Evolutionary conservation across 768 basidiomycete genomes (phyloP).

Genomic region (Lactifluus volemus): DNA sequence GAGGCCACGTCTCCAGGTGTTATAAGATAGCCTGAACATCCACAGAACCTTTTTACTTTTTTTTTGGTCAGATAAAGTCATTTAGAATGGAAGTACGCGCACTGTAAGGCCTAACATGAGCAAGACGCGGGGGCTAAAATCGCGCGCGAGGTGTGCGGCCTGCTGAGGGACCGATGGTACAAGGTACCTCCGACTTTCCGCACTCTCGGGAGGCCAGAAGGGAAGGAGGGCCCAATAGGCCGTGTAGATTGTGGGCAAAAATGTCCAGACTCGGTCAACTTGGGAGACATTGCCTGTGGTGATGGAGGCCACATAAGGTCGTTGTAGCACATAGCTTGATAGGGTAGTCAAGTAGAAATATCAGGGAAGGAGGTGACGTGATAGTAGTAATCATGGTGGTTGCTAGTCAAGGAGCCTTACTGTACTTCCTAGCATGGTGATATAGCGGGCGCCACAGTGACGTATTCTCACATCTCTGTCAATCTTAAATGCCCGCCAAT

Average conservation of each 20-base stretch:
- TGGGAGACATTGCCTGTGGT: constrained; percentile 76
- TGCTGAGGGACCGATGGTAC: constrained; percentile 48
- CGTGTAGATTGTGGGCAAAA: constrained; percentile 75
- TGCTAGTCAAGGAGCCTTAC: too few relatives aligned
- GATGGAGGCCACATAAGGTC: constrained; percentile 52
- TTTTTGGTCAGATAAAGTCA: neutral
- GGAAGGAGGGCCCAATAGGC: constrained; percentile 77
- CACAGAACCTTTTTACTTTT: constrained; percentile 33
- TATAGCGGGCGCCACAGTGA: too few relatives aligned
- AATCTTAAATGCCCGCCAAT: too few relatives aligned
- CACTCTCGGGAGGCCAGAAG: constrained; percentile 31
- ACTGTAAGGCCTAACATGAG: constrained; percentile 68
- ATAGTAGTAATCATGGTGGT: neutral
- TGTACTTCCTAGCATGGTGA: too few relatives aligned
- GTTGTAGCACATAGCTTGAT: constrained; percentile 47
- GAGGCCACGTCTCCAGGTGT: constrained; percentile 77
- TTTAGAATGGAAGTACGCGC: constrained; percentile 19
- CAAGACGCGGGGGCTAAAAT: constrained; percentile 61
- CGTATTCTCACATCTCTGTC: too few relatives aligned
- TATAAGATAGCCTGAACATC: constrained; percentile 69
- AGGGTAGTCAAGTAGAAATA: constrained; percentile 40
- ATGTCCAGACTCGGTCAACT: constrained; percentile 71
- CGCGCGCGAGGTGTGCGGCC: constrained; percentile 29
- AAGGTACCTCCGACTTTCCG: constrained; percentile 33
- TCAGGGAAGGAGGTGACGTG: neutral